A percentile compares a stretch with the other conserved stretches of the same genome.
phyloP scores from a whole-genome alignment of 768 basidiomycete species.

The Pulveroboletus sp. region DNA sequence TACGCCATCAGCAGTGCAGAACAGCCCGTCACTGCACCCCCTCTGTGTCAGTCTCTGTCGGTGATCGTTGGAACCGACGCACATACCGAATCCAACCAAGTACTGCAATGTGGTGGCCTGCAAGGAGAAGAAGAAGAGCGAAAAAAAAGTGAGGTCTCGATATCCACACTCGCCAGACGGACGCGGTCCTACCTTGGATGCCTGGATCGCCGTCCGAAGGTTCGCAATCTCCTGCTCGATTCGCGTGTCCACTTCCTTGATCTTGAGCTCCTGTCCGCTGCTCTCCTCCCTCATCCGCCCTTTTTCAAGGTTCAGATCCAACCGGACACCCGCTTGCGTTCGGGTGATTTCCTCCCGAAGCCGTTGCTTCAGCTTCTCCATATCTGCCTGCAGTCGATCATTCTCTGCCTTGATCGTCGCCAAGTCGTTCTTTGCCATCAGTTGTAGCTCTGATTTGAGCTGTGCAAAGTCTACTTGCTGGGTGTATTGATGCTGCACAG shows the following conservation, averaged over 20 bases:
- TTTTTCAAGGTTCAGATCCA: conserved; percentile 96
- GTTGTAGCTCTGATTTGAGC: conserved; percentile 91
- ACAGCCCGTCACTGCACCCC: conserved; percentile 69
- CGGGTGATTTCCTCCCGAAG: conserved; percentile 87
- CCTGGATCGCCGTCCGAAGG: conserved; percentile 76
- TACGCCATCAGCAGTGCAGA: conserved; percentile 87
- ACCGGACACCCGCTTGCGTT: conserved; percentile 87
- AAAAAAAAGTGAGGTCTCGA: conserved; percentile 1
- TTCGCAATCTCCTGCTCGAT: conserved; percentile 96
- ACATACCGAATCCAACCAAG: conserved; percentile 79
- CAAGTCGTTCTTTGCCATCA: conserved; percentile 96
- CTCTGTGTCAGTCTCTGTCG: conserved; percentile 5
- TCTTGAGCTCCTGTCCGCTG: conserved; percentile 87
- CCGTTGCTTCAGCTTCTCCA: conserved; percentile 92
- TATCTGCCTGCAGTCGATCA: conserved; percentile 85
- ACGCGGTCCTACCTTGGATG: conserved; percentile 59
- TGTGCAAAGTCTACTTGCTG: conserved; percentile 97
- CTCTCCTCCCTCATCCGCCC: conserved; percentile 92
- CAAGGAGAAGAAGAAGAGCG: neutral
- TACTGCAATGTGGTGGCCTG: conserved; percentile 85
- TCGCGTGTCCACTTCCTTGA: conserved; percentile 94
- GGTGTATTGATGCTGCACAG: conserved; percentile 75
- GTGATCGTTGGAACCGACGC: neutral
- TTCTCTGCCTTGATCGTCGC: conserved; percentile 95
- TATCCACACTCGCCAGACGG: neutral